Conservation (phyloP, 2,329 filamentous ascomycete species). For the Aureobasidium subglaciale region DNA sequence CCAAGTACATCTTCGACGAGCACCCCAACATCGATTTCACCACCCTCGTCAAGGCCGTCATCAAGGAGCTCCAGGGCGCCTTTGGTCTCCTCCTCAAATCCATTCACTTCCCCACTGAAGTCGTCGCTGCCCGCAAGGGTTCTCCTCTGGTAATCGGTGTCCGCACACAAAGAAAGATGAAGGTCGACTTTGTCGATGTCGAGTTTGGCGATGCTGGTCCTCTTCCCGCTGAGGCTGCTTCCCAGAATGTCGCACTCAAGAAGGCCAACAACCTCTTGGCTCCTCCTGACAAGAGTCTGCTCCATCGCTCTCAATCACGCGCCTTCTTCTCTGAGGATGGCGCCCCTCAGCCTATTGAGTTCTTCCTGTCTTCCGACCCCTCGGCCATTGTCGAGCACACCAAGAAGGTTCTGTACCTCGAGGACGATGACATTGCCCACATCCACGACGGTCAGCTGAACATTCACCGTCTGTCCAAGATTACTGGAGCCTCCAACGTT, state of each 20-base stretch:
- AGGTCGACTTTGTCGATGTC: constrained; percentile 99
- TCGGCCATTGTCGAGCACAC: constrained; percentile 99
- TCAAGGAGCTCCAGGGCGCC: constrained; percentile 95
- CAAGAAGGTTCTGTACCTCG: constrained; percentile 99
- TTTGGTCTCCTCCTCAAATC: constrained; percentile 98
- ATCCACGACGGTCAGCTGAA: constrained; percentile 98
- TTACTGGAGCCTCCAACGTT: constrained; percentile 92
- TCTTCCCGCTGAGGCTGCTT: constrained; percentile 86
- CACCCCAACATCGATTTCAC: constrained; percentile 94
- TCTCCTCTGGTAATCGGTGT: constrained; percentile 96
- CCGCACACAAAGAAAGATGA: constrained; percentile 97
- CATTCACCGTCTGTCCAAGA: constrained; percentile 96
- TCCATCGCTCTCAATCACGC: constrained; percentile 96
- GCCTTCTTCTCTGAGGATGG: constrained; percentile 99
- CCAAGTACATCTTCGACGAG: constrained; percentile 95
- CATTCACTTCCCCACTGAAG: constrained; percentile 95
- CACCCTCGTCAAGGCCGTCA: constrained; percentile 91
- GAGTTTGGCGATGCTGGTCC: constrained; percentile 87
- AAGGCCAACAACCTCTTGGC: constrained; percentile 66
- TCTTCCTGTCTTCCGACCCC: constrained; percentile 98
- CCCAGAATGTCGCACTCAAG: constrained; percentile 94
- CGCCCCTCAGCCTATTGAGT: constrained; percentile 95
- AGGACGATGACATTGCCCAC: constrained; percentile 99
- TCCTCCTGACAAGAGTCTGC: constrained; percentile 91
- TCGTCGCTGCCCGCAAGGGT: constrained; percentile 96